phyloP scores from a whole-genome alignment of 257 asterid genomes.

The Ballota nigra region DNA sequence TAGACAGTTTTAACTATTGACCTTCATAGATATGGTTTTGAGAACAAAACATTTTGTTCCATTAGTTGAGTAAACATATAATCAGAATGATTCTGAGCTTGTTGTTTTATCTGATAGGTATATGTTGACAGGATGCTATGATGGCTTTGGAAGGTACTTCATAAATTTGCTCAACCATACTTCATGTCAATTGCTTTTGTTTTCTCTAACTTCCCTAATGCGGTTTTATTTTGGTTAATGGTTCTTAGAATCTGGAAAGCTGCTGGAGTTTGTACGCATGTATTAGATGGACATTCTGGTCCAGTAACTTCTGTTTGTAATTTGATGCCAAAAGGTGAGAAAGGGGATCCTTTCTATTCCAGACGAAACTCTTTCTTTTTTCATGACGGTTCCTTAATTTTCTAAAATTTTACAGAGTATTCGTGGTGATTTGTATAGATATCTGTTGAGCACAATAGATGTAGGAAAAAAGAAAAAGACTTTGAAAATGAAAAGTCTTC shows the following conservation, averaged over 20 bases:
- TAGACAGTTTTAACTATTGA: background rate
- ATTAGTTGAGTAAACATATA: background rate
- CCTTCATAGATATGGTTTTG: constrained; percentile 15
- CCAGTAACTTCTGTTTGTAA: constrained; percentile 79
- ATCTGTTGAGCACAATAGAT: background rate
- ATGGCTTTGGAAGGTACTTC: constrained; percentile 86
- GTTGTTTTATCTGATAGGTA: constrained; percentile 51
- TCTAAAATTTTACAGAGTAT: background rate
- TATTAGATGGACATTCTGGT: constrained; percentile 81
- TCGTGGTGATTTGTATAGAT: background rate
- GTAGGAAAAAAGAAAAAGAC: background rate
- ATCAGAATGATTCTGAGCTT: constrained; percentile 16
- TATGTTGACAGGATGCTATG: constrained; percentile 89
- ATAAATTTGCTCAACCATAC: background rate
- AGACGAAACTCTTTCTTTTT: background rate
- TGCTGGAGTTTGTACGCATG: constrained; percentile 75
- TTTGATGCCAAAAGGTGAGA: constrained; percentile 59
- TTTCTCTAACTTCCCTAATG: constrained; percentile 8
- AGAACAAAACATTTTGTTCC: background rate
- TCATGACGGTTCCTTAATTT: background rate
- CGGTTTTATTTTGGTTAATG: constrained; percentile 16
- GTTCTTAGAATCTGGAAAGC: constrained; percentile 78
- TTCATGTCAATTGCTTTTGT: background rate
- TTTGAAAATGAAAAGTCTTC: background rate
- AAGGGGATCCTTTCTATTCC: background rate